Evolutionary conservation across 2,329 filamentous ascomycete genomes (phyloP), one percentile per base, ranked within the genome.

Genomic region (Ustulina deusta): DNA sequence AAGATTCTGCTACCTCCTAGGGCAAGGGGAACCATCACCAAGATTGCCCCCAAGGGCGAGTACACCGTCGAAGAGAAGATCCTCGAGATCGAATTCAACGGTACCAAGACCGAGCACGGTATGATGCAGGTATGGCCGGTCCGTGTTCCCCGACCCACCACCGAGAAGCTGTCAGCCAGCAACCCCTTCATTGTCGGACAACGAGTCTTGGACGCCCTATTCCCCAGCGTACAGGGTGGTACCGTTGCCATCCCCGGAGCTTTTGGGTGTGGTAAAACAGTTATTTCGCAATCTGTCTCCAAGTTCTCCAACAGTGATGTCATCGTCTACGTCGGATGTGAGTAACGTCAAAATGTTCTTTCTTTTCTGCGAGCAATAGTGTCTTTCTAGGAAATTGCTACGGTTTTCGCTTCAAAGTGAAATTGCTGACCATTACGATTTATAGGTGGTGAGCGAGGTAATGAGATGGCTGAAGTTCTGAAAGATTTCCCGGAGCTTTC

Each of bases 81-180:
- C 71, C 85, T 99, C 77, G 95, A 97, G 82, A 87, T 98, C 71
- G 96, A 99, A 81, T 99, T 99, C 80, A 93, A 99, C 78, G 96
- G 96, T 78, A 93, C 94, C 84, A 97, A 95, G 87, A 92, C 91
- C 65, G 92, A 95, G 81, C 95, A 93, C 81, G 91, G 91, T 79
- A 98, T 99, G 96, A 97, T 98, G 94, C 96, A 99, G 83, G 90
- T 90, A 74, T 99, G 96, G 96, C 96, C 96, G 66, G 96, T 98
- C 77, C 94, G 96, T 86, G 96, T 97, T 59, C 94, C 96, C 65
- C 91, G 96, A 77, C 96, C 96, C 34, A 91, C 92, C 54, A 95
- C 90, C 72, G 96, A 99, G 86, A 97, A 96, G 85, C 88, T 97
- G 73, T 90, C 93, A 61, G 94, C 95, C 76, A 89, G 94, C 80